A percentile compares a stretch with the other conserved stretches of the same genome.
phyloP scores from a whole-genome alignment of 495 filamentous ascomycete genomes.

The Tuber borchii region DNA sequence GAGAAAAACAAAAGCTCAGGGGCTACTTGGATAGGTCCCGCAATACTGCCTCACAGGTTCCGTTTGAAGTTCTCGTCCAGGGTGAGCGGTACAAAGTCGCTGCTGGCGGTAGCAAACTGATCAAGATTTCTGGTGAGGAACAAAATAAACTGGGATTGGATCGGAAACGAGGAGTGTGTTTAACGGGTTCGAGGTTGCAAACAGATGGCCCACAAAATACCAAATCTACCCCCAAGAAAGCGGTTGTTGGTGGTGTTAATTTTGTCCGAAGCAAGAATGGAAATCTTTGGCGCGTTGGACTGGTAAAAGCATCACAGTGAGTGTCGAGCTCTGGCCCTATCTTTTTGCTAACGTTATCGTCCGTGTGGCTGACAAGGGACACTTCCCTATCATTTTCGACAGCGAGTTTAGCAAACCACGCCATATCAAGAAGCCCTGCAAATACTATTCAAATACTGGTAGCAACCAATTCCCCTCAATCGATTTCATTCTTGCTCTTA shows the following conservation, averaged over 20 bases:
- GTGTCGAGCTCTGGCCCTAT: slow-evolving; percentile 36
- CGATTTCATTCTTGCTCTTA: slow-evolving; percentile 34
- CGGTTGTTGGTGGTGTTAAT: slow-evolving; percentile 69
- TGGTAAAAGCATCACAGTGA: slow-evolving; percentile 63
- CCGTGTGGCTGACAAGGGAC: slow-evolving; percentile 27
- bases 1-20: slow-evolving; percentile 57
- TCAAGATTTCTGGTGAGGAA: slow-evolving; percentile 63
- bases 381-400: slow-evolving; percentile 8
- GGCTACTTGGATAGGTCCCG: slow-evolving; percentile 44
- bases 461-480: slow-evolving; percentile 49
- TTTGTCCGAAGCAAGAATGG: slow-evolving; percentile 88
- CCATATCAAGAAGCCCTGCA: slow-evolving; percentile 71
- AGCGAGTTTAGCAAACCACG: slow-evolving; percentile 25
- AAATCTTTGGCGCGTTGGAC: slow-evolving; percentile 72
- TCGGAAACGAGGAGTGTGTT: slow-evolving; percentile 21
- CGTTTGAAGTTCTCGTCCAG: slow-evolving; percentile 65
- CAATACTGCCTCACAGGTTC: slow-evolving; percentile 39
- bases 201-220: slow-evolving; percentile 58
- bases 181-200: slow-evolving; percentile 28
- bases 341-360: slow-evolving; percentile 27
- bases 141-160: slow-evolving; percentile 13
- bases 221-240: slow-evolving; percentile 69
- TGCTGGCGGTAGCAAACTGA: slow-evolving; percentile 77
- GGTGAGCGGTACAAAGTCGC: slow-evolving; percentile 69
- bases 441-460: slow-evolving; percentile 87